Conservation (phyloP, 768 basidiomycete genomes). For the Podaxis mareebaensis region DNA sequence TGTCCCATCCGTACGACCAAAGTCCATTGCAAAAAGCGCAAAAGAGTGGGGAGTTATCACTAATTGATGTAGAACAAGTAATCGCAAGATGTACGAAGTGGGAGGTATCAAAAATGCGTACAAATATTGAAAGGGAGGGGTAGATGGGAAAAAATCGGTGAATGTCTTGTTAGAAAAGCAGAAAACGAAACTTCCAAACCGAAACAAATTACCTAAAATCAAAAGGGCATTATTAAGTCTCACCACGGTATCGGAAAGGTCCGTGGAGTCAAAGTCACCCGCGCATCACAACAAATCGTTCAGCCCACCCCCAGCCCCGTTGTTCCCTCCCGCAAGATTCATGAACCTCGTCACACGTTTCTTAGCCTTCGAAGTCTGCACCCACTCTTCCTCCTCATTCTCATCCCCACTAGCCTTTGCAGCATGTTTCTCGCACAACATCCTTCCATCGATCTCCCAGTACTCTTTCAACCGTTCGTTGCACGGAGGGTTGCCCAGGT, state of each 20-base stretch:
- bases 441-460: conserved; percentile 84
- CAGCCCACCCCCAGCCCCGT: conserved; percentile 16
- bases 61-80: background rate
- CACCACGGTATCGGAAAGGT: background rate
- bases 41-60: background rate
- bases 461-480: conserved; percentile 72
- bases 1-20: background rate
- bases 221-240: background rate
- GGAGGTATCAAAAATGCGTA: background rate
- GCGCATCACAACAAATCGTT: conserved; percentile 26
- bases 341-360: conserved; percentile 84
- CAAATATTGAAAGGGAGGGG: background rate
- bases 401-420: conserved; percentile 25
- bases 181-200: background rate
- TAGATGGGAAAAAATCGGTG: background rate
- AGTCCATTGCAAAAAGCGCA: background rate
- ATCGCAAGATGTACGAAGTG: background rate
- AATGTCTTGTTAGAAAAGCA: background rate
- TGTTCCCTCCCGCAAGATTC: conserved; percentile 51
- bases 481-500: conserved; percentile 48
- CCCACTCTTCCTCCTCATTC: conserved; percentile 31
- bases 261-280: background rate
- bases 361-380: conserved; percentile 53
- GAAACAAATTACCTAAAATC: background rate
- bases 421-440: conserved; percentile 87